Evolutionary conservation across 2,329 filamentous ascomycete genomes (phyloP), one percentile per base, ranked within the genome.

Genomic region (Diaporthe sp.): DNA sequence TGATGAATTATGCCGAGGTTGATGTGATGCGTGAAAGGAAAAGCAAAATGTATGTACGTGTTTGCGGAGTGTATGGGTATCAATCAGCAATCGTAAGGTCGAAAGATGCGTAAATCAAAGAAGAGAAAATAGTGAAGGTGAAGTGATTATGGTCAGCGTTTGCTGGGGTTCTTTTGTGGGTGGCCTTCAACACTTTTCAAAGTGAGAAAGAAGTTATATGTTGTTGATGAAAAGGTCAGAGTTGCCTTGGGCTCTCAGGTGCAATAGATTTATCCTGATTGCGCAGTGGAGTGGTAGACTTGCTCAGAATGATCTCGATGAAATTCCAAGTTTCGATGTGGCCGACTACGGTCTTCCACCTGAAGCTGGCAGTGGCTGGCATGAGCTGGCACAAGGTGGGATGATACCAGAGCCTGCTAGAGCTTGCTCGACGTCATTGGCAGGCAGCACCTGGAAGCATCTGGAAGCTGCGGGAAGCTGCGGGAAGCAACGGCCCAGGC

Each of bases 1-100:
- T 95, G 79, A 79, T 91, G 82, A 65, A 78, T 76, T 73, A 79
- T 75, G 74, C 78, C 76, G 75, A 79, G 76, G 42, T 44, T 34
- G 42, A 28, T 70, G 37, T 44, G 31, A n/a, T 53, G 42, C n/a
- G 58, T 44, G 22, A 46, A 34, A 53, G 42, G 22, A 55, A 59
- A 55, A 55, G 34, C 37, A 61, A 61, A 53, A 34, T 37, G 31
- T 46, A 55, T 59, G 51, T 75, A 53, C 19, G 58, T 73, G 31
- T 51, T 74, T 70, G 61, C 62, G 34, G 51, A 51, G 12, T 19
- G 72, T 51, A 70, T 65, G 46, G 71, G 71, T 73, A 73, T 65
- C 58, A 67, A 65, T 69, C 65, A 59, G 53, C 51, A 71, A 51
- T 53, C 44, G 39, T 44, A 42, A 19, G 42, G 49, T 46, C 37